Percentiles rank a stretch among this genome's conserved stretches.
Conservation (phyloP, 1,139 yeast species). For the Candida labiduridarum region DNA sequence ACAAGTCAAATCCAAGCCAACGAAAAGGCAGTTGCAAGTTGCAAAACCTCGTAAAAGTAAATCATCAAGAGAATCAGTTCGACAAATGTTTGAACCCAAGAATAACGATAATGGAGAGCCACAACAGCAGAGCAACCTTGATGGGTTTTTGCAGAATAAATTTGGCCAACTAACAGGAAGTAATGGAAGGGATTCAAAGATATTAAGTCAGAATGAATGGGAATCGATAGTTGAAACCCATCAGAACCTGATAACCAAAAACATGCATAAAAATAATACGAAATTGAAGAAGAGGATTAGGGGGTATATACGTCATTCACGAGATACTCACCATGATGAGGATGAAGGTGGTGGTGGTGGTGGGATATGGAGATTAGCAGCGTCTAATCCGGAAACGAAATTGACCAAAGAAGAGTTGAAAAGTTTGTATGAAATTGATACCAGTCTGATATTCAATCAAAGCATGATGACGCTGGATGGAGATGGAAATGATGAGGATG, state of each 20-base stretch:
- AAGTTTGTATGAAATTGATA: conserved; percentile 43
- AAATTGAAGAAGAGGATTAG: too few species aligned
- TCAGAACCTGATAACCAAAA: conserved; percentile 10
- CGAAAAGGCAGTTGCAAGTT: conserved; percentile 7
- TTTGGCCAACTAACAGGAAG: background rate
- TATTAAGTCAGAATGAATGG: background rate
- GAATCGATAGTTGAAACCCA: background rate
- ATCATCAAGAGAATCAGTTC: background rate
- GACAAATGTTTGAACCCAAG: background rate
- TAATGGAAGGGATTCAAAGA: background rate
- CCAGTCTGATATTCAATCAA: conserved; percentile 11
- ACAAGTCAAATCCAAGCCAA: background rate
- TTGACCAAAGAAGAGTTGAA: conserved; percentile 35
- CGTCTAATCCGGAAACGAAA: conserved; percentile 31
- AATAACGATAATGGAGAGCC: background rate
- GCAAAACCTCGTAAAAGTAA: background rate
- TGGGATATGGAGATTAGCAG: conserved; percentile 40
- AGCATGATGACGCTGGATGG: conserved; percentile 23
- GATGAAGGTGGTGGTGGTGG: too few species aligned
- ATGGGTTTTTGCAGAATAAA: background rate
- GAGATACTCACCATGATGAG: background rate
- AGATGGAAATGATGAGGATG: conserved; percentile 12
- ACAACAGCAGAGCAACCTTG: background rate
- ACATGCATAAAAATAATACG: background rate
- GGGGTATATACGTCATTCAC: too few species aligned